Evolutionary conservation across 2,329 filamentous ascomycete genomes (phyloP).

Genomic region (Ophiocordyceps australis): DNA sequence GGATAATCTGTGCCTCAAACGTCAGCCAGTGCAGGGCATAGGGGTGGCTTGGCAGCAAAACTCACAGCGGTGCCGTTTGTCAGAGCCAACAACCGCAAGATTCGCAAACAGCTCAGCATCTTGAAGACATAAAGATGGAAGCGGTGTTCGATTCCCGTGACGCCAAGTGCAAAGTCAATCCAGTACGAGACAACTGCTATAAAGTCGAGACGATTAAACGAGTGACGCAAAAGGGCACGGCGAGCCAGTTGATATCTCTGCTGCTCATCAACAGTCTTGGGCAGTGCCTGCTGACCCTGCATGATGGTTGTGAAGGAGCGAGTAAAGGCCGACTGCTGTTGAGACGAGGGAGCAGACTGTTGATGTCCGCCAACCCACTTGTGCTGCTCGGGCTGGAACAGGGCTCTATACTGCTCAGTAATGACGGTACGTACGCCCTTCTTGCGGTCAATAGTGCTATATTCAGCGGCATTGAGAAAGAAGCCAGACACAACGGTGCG

Average conservation of each 20-base stretch:
- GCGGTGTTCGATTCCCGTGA: slow-evolving; percentile 48
- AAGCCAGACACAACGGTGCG: slow-evolving; percentile 88
- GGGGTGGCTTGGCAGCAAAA: not conserved
- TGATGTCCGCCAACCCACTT: slow-evolving; percentile 40
- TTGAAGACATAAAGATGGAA: slow-evolving; percentile 77
- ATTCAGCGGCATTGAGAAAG: slow-evolving; percentile 75
- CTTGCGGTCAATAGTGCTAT: slow-evolving; percentile 73
- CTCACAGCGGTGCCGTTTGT: slow-evolving; percentile 84
- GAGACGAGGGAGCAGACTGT: slow-evolving; percentile 21
- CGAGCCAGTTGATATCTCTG: slow-evolving; percentile 75
- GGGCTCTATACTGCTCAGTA: slow-evolving; percentile 53
- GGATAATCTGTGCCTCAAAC: slow-evolving; percentile 54
- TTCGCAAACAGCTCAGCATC: slow-evolving; percentile 91
- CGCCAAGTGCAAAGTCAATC: slow-evolving; percentile 64
- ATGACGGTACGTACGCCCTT: slow-evolving; percentile 58
- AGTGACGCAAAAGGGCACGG: slow-evolving; percentile 81
- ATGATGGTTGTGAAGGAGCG: slow-evolving; percentile 69
- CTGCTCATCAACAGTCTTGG: slow-evolving; percentile 52
- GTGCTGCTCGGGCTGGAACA: slow-evolving; percentile 70
- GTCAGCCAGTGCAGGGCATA: slow-evolving; percentile 2
- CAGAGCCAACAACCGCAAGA: slow-evolving; percentile 74
- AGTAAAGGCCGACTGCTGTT: slow-evolving; percentile 49
- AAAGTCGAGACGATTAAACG: slow-evolving; percentile 91
- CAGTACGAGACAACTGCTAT: slow-evolving; percentile 89
- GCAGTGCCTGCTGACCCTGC: slow-evolving; percentile 36